Evolutionary conservation across 495 filamentous ascomycete species (phyloP).

Genomic region (Viridothelium virens): DNA sequence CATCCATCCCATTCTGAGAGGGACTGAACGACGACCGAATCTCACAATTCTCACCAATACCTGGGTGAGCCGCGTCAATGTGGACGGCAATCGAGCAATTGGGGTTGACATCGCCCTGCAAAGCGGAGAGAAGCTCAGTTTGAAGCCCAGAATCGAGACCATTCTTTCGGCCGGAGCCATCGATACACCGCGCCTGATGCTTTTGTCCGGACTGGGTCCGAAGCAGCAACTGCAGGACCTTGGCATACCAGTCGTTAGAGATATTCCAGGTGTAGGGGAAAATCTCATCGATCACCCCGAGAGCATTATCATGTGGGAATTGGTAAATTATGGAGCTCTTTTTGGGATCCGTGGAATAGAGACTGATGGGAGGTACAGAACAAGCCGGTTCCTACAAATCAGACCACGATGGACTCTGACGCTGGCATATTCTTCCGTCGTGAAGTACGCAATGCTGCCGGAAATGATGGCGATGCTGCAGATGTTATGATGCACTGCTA

Average conservation of each 20-base stretch:
- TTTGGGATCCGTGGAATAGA: not conserved
- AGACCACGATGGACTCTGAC: conserved; percentile 81
- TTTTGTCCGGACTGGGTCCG: conserved; percentile 73
- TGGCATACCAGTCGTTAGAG: conserved; percentile 59
- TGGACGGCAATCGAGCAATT: conserved; percentile 52
- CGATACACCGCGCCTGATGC: conserved; percentile 64
- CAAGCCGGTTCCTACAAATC: conserved; percentile 60
- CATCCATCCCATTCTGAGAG: conserved; percentile 73
- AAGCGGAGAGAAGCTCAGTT: conserved; percentile 51
- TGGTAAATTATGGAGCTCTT: conserved; percentile 26
- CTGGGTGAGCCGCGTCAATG: conserved; percentile 70
- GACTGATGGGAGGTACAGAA: conserved; percentile 34
- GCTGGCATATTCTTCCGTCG: conserved; percentile 77
- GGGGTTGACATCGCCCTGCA: conserved; percentile 61
- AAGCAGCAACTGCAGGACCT: conserved; percentile 53
- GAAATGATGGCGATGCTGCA: conserved; percentile 56
- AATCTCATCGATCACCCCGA: conserved; percentile 74
- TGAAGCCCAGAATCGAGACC: conserved; percentile 60
- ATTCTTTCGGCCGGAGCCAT: conserved; percentile 73
- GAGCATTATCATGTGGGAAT: conserved; percentile 75
- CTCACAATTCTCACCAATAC: conserved; percentile 71
- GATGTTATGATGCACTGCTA: conserved; percentile 92
- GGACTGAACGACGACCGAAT: conserved; percentile 67
- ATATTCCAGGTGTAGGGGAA: conserved; percentile 71
- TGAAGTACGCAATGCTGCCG: conserved; percentile 54